Percentiles rank a stretch among this genome's conserved stretches.
These are phyloP conservation scores for Phytophthora ohioensis DNA, from an alignment of 352 stramenopile species.

Conservation along the genomic window DNA sequence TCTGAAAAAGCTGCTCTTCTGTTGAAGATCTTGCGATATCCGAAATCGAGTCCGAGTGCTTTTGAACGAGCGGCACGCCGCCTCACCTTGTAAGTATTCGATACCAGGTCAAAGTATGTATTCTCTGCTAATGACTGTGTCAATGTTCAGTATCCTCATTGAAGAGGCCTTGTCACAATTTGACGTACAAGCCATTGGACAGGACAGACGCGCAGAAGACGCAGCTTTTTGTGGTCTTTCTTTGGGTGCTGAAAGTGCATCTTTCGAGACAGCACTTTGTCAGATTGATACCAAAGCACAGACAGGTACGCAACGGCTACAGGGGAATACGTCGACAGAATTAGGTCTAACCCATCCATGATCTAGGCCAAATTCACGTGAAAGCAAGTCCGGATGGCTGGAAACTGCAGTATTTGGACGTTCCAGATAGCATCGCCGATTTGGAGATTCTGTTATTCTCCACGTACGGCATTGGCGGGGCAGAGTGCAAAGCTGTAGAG, in stretches of 20 bases:
- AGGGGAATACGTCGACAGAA: no score
- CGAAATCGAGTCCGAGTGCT: neutral
- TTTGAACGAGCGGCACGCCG: neutral
- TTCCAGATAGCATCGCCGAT: constrained; percentile 13
- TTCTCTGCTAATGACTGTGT: neutral
- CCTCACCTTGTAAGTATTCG: no score
- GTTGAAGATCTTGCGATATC: neutral
- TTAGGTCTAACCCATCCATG: no score
- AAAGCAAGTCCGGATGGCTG: neutral
- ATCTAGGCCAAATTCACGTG: constrained; percentile 19
- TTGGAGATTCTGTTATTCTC: constrained; percentile 14
- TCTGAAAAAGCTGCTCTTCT: neutral
- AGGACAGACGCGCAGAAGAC: neutral
- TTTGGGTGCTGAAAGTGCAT: neutral
- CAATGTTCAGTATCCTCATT: constrained; percentile 1
- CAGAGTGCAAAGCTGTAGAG: constrained; percentile 24
- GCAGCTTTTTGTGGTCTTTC: neutral
- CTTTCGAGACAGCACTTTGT: neutral
- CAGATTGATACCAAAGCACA: constrained; percentile 1
- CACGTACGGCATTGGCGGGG: constrained; percentile 9
- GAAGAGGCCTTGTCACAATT: neutral
- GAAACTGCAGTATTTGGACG: constrained; percentile 18
- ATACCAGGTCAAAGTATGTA: no score
- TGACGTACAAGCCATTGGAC: neutral
- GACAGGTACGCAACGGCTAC: neutral